Percentiles rank a stretch among this genome's conserved stretches.
Evolutionary conservation across 768 basidiomycete species (phyloP).

Genomic region (Amanita inopinata): DNA sequence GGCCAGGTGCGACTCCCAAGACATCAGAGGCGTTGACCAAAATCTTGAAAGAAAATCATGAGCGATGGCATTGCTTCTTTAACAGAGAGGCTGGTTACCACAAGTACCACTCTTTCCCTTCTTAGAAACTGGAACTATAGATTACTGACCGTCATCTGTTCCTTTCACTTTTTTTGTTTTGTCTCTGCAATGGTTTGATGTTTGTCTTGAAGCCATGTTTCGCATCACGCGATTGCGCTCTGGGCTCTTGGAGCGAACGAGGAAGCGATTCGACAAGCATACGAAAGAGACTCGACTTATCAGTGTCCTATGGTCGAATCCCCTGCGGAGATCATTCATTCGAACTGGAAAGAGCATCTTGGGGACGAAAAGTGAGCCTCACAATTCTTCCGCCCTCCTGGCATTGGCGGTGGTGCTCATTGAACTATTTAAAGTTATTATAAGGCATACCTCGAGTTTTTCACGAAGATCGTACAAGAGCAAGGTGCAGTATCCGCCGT

Average conservation of each 20-base stretch:
- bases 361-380: conserved; percentile 42
- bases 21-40: conserved; percentile 20
- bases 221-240: conserved; percentile 18
- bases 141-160: not conserved
- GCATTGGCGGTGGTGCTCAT: not conserved
- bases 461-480: conserved; percentile 26
- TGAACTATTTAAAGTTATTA: conserved; percentile 51
- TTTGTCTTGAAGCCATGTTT: conserved; percentile 19
- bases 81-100: conserved; percentile 33
- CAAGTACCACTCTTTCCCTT: conserved; percentile 27
- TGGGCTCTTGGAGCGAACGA: conserved; percentile 22
- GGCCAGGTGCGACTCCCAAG: conserved; percentile 16
- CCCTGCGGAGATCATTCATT: conserved; percentile 31
- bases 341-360: conserved; percentile 45
- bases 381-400: not conserved
- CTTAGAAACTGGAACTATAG: not conserved
- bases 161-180: too few relatives aligned
- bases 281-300: conserved; percentile 22
- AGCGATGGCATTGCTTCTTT: conserved; percentile 38
- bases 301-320: conserved; percentile 31
- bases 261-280: conserved; percentile 28
- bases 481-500: conserved; percentile 32
- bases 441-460: conserved; percentile 41
- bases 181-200: too few relatives aligned
- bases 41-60: conserved; percentile 39